Evolutionary conservation across 768 basidiomycete species (phyloP).

Genomic region (Lentinus tigrinus): DNA sequence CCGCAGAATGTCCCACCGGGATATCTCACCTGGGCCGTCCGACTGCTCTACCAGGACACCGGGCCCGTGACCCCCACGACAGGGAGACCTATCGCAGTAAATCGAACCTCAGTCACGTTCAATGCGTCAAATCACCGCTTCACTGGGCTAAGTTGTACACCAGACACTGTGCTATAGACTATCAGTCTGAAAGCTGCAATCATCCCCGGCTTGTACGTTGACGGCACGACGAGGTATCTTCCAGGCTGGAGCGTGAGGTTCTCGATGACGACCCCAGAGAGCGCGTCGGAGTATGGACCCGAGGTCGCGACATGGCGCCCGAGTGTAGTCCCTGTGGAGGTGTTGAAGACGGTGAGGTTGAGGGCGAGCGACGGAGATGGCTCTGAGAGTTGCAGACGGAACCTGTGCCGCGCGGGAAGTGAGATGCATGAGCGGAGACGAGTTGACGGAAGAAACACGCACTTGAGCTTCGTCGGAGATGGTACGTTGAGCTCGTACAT

Average conservation of each 20-base stretch:
- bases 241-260: constrained; percentile 53
- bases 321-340: constrained; percentile 29
- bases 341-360: constrained; percentile 60
- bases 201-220: constrained; percentile 65
- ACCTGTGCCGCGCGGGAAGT: constrained; percentile 41
- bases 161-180: constrained; percentile 39
- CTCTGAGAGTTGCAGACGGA: constrained; percentile 64
- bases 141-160: neutral
- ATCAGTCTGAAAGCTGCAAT: constrained; percentile 58
- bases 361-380: constrained; percentile 44
- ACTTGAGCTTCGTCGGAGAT: constrained; percentile 58
- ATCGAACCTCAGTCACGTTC: too few species aligned
- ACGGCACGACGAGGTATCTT: constrained; percentile 74
- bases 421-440: neutral
- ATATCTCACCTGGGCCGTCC: too few species aligned
- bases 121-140: neutral
- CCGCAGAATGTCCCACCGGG: too few species aligned
- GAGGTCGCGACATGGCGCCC: constrained; percentile 59
- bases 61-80: too few species aligned
- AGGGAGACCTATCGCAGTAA: too few species aligned
- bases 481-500: constrained; percentile 60
- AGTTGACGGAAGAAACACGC: constrained; percentile 20
- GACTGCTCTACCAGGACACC: too few species aligned
- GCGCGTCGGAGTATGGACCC: constrained; percentile 74
- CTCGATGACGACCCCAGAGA: constrained; percentile 69